Evolutionary conservation across 345 rosid genomes (phyloP), one percentile per base, ranked within the genome.

Genomic region (Ceriops zippeliana): DNA sequence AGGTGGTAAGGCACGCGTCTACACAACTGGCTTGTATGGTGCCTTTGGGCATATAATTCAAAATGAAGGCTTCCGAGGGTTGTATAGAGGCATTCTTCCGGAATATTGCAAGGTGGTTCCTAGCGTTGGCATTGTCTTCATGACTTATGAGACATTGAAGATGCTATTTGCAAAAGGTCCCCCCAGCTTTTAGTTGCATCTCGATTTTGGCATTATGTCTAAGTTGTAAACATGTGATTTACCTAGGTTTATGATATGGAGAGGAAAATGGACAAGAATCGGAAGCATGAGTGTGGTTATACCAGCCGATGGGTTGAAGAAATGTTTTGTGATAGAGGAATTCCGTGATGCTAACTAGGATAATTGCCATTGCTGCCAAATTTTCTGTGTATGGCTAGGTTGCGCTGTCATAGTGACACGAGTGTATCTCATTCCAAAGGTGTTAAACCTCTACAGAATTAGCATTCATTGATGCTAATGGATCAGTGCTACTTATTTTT

Each of bases 71-170:
- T 62, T 85, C 9, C 80, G 73, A 59, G 98, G 97, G 32, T 70
- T 91, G 72, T 93, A 93, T 68, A 80, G 97, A 79, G 97, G 97
- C 26, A 91, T 93, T 61, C 85, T 89, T 62, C 97, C 98, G 1
- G 97, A 93, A 71, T 93, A 90, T 81, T 89, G 84, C 79, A 90
- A 90, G 86, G 98, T 90, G 70, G 96, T 93, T 63, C 98, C 97
- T 4, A 86, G 95, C 58, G 96, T 93, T 4, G 98, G 97, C 17
- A 93, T 91, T 20, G 87, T 96, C 77, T 93, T 93, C 83, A 93
- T 91, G 97, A 90, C 97, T 10, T 91, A 93, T 11, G 98, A 93
- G 83, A 81, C 88, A 27, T 78, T 93, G 74, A 89, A 87, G 87
- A 80, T 75, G 77, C 79, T 91, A 47, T 67, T 73, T 42, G 54